Base-by-base conservation (phyloP, 2,329 filamentous ascomycete genomes). In the Ilyonectria mors-panacis region DNA sequence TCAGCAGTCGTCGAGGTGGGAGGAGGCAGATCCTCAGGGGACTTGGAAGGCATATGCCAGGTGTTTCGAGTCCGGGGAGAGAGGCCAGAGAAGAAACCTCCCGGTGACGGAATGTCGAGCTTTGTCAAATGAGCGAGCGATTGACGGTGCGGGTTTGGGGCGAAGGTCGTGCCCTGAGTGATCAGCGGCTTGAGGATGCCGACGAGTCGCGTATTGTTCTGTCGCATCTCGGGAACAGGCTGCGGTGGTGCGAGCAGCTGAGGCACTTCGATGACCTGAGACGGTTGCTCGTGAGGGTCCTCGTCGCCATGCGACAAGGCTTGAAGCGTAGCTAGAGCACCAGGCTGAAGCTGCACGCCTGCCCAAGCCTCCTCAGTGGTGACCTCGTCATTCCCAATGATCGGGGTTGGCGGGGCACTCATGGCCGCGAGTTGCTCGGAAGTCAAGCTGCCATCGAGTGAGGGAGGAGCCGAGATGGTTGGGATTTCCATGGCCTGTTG, bases 1-100 rank as follows among this genome's bases (percentile, higher is more conserved):
- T 97, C 94, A 10, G 95, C 95, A n/a, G 92, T 94, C 33, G 94
- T 94, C 1, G 95, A 97, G 0, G 94, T 95, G 1, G 94, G 94
- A 1, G 90, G 89, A 3, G 83, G 81, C 69, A 85, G 77, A 19
- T 86, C 87, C 8, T 88, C 86, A 13, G 87, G 86, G 21, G 86
- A 85, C 72, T 80, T 83, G 30, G 83, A 82, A 12, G 87, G 85
- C 66, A 91, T 83, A 75, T 94, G 90, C 95, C 95, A 98, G 13
- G 95, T 96, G 76, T 91, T 90, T 59, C 94, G 90, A 42, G 92
- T 90, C 59, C 89, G 88, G 4, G 92, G 89, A 42, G 92, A 93
- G 30, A 98, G 87, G 0, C 92, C 94, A 2, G 93, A 93, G 81
- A 98, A 98, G 85, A 98, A 98, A 1, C 93, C 94, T 28, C 94